Base-by-base conservation (phyloP, 176 grass and related monocot species). In the Eremochloa ophiuroides region DNA sequence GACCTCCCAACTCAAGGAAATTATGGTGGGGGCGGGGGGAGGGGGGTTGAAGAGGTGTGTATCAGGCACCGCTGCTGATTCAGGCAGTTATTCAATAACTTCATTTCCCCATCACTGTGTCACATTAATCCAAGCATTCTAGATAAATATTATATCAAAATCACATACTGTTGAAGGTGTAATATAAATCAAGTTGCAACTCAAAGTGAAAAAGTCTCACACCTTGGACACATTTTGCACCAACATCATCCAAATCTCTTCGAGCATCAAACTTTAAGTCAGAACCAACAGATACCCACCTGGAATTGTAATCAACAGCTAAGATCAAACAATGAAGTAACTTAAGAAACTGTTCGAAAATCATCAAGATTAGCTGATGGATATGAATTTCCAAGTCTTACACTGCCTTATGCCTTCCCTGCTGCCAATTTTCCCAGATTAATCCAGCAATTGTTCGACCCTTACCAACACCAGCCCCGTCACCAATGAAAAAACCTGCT, bases 401-500 rank as follows among this genome's bases (percentile, higher is more conserved):
- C 96, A 99, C 62, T 88, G 91, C 91, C 77, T 94, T 99, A 77
- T 89, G 85, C 58, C 90, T 94, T 75, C 85, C 91, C 77, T 95
- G 93, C 80, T 99, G 93, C 96, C 96, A 99, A 87, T 93, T 95
- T 87, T 99, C 96, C 96, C 93, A 95, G 37, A 95, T 93, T 88
- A 99, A 93, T 56, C 96, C 96, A 77, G 96, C 96, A 91, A 99
- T 93, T 63, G 96, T 99, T 77, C 96, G 90, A 15, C 96, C 96
- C 83, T 99, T 99, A 89, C 96, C 96, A 86, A 99, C 92, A 84
- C 96, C 96, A 84, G 96, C 96, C 48, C 96, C 96, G 50, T 99
- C 96, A 82, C 96, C 96, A 82, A 99, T 79, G 77, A 99, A 99
- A 85, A 98, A 99, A 59, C 96, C 96, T 82, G 93, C 93, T 88